Percentiles rank a stretch among this genome's conserved stretches.
These are phyloP conservation scores for Clonostachys byssicola DNA, from an alignment of 2,329 filamentous ascomycete species.

Conservation along the genomic window DNA sequence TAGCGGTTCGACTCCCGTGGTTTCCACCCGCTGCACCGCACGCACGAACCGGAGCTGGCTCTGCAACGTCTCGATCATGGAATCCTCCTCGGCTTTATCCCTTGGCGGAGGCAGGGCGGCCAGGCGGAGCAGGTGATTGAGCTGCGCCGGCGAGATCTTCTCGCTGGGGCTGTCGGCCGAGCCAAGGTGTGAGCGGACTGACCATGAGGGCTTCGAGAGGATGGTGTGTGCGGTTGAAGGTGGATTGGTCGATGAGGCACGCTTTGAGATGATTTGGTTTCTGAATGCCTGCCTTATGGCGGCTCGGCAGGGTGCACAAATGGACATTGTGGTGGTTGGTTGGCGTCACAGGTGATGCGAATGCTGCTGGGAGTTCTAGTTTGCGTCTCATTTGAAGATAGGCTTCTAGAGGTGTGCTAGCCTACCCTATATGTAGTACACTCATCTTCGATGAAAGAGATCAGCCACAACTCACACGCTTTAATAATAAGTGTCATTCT, in stretches of 20 bases:
- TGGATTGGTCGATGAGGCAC: slow-evolving; percentile 7
- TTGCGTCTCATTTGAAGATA: too few relatives aligned
- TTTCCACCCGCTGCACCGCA: slow-evolving; percentile 77
- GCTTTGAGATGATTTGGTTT: slow-evolving; percentile 3
- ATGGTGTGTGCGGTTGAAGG: slow-evolving; percentile 29
- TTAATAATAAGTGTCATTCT: too few relatives aligned
- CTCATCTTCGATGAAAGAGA: too few relatives aligned
- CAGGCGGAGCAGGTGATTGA: slow-evolving; percentile 82
- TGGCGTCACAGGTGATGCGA: too few relatives aligned
- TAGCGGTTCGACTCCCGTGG: slow-evolving; percentile 67
- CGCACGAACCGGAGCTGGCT: slow-evolving; percentile 90
- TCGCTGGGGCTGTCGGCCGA: slow-evolving; percentile 30
- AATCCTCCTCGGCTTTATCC: slow-evolving; percentile 55
- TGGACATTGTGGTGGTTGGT: slow-evolving; percentile 12
- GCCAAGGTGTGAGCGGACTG: slow-evolving; percentile 69
- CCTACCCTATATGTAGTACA: too few relatives aligned
- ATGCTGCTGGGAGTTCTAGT: too few relatives aligned
- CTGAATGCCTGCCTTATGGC: slow-evolving; percentile 13
- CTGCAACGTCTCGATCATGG: slow-evolving; percentile 71
- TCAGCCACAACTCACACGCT: too few relatives aligned
- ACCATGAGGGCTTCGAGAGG: slow-evolving; percentile 76
- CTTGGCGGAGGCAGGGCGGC: slow-evolving; percentile 78
- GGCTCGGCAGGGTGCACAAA: slow-evolving; percentile 22
- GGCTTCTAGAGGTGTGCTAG: too few relatives aligned
- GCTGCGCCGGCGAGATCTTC: slow-evolving; percentile 59